Percentiles rank a stretch among this genome's conserved stretches.
These are phyloP conservation scores for Xylaria venustula DNA, from an alignment of 495 filamentous ascomycete genomes.

Conservation along the genomic window DNA sequence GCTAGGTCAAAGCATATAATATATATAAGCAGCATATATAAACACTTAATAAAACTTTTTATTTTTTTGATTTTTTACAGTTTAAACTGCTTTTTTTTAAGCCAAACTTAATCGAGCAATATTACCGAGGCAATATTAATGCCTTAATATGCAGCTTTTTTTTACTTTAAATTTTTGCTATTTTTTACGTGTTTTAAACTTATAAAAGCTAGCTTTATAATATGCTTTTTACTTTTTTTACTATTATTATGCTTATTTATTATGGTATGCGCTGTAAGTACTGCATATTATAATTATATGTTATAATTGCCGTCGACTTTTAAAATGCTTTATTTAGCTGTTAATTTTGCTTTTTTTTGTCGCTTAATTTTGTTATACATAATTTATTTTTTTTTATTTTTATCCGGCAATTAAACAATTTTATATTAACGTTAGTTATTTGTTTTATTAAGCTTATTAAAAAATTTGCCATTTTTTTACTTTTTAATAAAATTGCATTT, in stretches of 20 bases:
- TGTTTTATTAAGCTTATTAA: slow-evolving; percentile 4
- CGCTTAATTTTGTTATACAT: neutral
- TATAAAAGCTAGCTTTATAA: neutral
- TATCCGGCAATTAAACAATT: neutral
- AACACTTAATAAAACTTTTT: neutral
- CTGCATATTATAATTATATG: neutral
- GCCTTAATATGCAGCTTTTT: neutral
- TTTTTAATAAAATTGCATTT: neutral
- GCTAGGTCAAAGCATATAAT: neutral
- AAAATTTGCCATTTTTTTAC: neutral
- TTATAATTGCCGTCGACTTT: neutral
- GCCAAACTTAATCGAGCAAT: neutral
- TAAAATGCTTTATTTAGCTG: neutral
- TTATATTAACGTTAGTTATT: neutral
- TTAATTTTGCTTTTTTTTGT: neutral
- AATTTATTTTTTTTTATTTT: neutral
- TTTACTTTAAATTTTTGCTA: neutral
- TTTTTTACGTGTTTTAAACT: neutral
- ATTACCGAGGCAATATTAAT: neutral
- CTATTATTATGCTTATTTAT: neutral
- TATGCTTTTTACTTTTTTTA: neutral
- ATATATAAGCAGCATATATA: neutral
- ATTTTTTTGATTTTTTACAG: neutral
- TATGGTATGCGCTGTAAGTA: neutral
- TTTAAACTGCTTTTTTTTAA: neutral